Percentiles rank a stretch among this genome's conserved stretches.
Evolutionary conservation across 2,329 filamentous ascomycete genomes (phyloP).

Genomic region (Aspergillus uvarum): DNA sequence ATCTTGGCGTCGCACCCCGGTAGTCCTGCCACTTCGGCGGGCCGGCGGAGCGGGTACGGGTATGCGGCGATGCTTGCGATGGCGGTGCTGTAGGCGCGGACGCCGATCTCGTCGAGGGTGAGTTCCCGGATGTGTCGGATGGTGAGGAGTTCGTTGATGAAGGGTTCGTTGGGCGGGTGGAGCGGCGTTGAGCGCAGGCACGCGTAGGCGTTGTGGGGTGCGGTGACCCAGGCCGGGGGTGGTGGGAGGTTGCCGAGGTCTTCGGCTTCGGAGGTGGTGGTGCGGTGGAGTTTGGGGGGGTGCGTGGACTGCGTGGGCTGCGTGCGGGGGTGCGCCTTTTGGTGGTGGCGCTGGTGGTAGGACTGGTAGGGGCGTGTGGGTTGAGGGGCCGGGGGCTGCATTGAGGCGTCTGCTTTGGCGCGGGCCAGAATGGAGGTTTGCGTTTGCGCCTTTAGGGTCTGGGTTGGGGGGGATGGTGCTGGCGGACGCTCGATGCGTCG

Average conservation of each 20-base stretch:
- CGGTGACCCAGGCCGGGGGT: slow-evolving; percentile 68
- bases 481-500: slow-evolving; percentile 41
- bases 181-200: slow-evolving; percentile 76
- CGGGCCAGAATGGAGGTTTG: slow-evolving; percentile 50
- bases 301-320: slow-evolving; percentile 22
- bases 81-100: slow-evolving; percentile 81
- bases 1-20: slow-evolving; percentile 83
- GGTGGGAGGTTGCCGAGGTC: slow-evolving; percentile 57
- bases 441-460: slow-evolving; percentile 1
- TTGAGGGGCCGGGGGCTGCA: slow-evolving; percentile 2
- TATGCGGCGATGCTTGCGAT: slow-evolving; percentile 85
- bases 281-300: slow-evolving; percentile 56
- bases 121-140: slow-evolving; percentile 72
- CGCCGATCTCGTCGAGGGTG: slow-evolving; percentile 72
- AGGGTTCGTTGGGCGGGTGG: slow-evolving; percentile 69
- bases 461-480: slow-evolving; percentile 7
- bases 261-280: slow-evolving; percentile 79
- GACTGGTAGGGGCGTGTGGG: slow-evolving; percentile 20
- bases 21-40: slow-evolving; percentile 52
- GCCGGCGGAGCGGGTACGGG: slow-evolving; percentile 56
- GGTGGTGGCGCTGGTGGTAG: slow-evolving; percentile 10
- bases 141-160: slow-evolving; percentile 71
- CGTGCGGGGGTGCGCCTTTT: slow-evolving; percentile 13
- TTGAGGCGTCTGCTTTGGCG: slow-evolving; percentile 50
- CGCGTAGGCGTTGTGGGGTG: slow-evolving; percentile 62